These are phyloP conservation scores for grape (Vitis vinifera) DNA, from an alignment of 164 flowering plant species.

Conservation along the genomic window DNA sequence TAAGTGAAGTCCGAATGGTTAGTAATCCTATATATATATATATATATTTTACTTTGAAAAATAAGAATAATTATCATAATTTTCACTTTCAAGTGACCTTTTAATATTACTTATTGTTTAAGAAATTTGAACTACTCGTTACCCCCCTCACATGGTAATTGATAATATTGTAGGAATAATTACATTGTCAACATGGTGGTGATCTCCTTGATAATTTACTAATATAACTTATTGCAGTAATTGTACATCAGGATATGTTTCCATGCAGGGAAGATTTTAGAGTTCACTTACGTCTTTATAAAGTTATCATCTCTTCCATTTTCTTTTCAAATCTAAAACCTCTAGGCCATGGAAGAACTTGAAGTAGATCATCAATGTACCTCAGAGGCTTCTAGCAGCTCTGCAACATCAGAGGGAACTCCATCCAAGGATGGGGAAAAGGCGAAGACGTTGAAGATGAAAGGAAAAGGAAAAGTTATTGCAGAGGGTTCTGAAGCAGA, in stretches of 20 bases:
- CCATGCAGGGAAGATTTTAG: slow-evolving; percentile 3
- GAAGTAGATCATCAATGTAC: slow-evolving; percentile 7
- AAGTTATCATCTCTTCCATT: not conserved
- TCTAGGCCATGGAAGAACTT: slow-evolving; percentile 8
- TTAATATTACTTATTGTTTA: too few species aligned
- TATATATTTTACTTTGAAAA: too few species aligned
- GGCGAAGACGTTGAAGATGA: not conserved
- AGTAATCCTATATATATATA: too few species aligned
- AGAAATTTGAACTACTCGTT: too few species aligned
- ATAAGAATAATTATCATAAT: too few species aligned
- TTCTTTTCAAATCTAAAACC: not conserved
- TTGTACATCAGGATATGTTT: slow-evolving; percentile 4
- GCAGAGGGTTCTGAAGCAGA: not conserved
- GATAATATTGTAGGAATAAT: not conserved
- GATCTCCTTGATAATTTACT: slow-evolving; percentile 4
- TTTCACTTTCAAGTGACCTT: too few species aligned
- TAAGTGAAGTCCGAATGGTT: too few species aligned
- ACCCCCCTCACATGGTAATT: not conserved
- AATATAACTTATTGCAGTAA: slow-evolving; percentile 2
- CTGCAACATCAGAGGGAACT: slow-evolving; percentile 10
- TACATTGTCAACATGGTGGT: not conserved
- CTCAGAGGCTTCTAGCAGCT: slow-evolving; percentile 22
- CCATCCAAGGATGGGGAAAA: not conserved
- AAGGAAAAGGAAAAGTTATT: slow-evolving; percentile 3
- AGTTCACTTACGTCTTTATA: slow-evolving; percentile 17